Conservation (phyloP, 2,329 filamentous ascomycete genomes). For the Aspergillus glaucus region DNA sequence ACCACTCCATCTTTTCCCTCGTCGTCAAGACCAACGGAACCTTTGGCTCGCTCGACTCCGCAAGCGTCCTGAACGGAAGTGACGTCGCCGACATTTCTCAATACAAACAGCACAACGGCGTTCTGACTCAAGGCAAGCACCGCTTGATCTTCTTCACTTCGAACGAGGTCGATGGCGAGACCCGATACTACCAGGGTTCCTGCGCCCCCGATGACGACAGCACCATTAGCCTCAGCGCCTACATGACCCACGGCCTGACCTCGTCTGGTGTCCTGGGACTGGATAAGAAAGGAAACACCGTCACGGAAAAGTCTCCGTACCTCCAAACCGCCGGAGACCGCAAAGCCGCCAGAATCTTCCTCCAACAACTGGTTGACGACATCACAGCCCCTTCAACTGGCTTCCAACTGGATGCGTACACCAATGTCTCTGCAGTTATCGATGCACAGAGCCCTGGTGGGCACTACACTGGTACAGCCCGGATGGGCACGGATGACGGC, state of each 20-base stretch:
- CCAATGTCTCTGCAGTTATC: constrained; percentile 19
- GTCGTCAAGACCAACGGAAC: constrained; percentile 11
- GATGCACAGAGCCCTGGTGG: constrained; percentile 40
- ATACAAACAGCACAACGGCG: constrained; percentile 16
- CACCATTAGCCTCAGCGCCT: constrained; percentile 16
- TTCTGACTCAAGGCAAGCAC: constrained; percentile 19
- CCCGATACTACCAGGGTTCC: constrained; percentile 22
- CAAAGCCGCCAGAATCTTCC: constrained; percentile 14
- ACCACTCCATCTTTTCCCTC: constrained; percentile 28
- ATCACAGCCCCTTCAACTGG: constrained; percentile 15
- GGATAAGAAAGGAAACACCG: constrained; percentile 17
- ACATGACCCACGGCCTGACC: constrained; percentile 23
- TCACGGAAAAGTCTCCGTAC: constrained; percentile 21
- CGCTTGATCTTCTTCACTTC: constrained; percentile 22
- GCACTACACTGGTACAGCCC: constrained; percentile 49
- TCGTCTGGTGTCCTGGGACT: constrained; percentile 20
- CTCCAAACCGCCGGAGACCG: constrained; percentile 17
- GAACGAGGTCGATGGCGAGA: constrained; percentile 17
- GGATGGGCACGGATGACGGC: constrained; percentile 56
- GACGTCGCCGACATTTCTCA: constrained; percentile 16
- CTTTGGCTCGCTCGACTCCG: constrained; percentile 14
- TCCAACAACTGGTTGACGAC: constrained; percentile 16
- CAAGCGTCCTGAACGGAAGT: constrained; percentile 13
- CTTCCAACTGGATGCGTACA: constrained; percentile 16
- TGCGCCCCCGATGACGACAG: constrained; percentile 13